These are phyloP conservation scores for Gracilariopsis chorda DNA, from an alignment of 23 red algal genomes.

Conservation along the genomic window DNA sequence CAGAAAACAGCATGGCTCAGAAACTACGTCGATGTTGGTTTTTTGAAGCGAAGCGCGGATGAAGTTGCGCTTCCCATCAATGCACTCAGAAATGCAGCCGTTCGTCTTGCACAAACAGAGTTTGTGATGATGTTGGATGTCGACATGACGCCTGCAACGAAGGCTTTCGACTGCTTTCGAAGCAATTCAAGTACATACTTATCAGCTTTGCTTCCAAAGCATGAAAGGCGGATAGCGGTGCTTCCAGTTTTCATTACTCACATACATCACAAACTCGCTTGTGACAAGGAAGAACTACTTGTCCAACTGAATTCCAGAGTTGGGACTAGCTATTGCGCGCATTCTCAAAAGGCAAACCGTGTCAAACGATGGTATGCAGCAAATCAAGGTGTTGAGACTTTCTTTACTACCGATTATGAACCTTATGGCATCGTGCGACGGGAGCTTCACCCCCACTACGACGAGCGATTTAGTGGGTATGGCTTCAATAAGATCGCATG, in stretches of 20 bases:
- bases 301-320: slow-evolving; percentile 1
- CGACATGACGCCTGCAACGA: slow-evolving; percentile 71
- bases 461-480: slow-evolving; percentile 93
- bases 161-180: slow-evolving; percentile 39
- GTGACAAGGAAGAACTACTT: slow-evolving; percentile 33
- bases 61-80: slow-evolving; percentile 72
- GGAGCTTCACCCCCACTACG: slow-evolving; percentile 49
- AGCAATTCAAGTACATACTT: background rate
- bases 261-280: slow-evolving; percentile 14
- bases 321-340: slow-evolving; percentile 54
- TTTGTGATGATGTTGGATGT: slow-evolving; percentile 80
- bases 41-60: background rate
- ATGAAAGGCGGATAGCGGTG: slow-evolving; percentile 4
- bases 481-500: slow-evolving; percentile 94
- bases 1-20: slow-evolving; percentile 19
- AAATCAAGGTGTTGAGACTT: slow-evolving; percentile 11
- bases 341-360: slow-evolving; percentile 64
- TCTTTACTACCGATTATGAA: slow-evolving; percentile 74
- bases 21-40: slow-evolving; percentile 43
- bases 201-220: background rate
- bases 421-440: slow-evolving; percentile 78
- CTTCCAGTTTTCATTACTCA: slow-evolving; percentile 59
- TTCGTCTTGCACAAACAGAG: slow-evolving; percentile 60
- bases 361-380: slow-evolving; percentile 65
- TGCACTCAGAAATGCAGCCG: slow-evolving; percentile 79